Evolutionary conservation across 805 yeast genomes (phyloP).

Genomic region (Kodamaea nitidulidarum): DNA sequence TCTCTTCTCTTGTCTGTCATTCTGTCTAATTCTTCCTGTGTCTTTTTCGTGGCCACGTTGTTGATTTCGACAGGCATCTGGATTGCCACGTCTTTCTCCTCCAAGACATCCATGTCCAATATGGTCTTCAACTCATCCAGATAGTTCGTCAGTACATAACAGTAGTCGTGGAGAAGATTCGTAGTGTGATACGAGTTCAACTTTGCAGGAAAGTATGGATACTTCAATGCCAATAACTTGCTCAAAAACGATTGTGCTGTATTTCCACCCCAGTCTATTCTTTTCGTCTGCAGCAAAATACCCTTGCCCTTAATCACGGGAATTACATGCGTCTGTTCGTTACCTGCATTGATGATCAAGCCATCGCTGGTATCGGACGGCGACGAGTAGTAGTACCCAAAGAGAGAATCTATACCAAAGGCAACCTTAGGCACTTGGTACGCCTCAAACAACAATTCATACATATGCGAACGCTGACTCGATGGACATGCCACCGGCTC

Average conservation of each 20-base stretch:
- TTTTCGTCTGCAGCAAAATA: slow-evolving; percentile 59
- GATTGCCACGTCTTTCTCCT: slow-evolving; percentile 64
- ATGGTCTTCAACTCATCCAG: slow-evolving; percentile 53
- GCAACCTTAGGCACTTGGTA: slow-evolving; percentile 71
- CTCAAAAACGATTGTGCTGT: slow-evolving; percentile 62
- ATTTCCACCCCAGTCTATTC: slow-evolving; percentile 91
- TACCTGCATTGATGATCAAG: slow-evolving; percentile 76
- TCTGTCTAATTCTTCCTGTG: slow-evolving; percentile 74
- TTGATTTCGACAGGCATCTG: slow-evolving; percentile 74
- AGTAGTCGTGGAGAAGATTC: slow-evolving; percentile 65
- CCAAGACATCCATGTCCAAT: slow-evolving; percentile 61
- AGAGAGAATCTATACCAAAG: slow-evolving; percentile 79
- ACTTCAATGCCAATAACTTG: slow-evolving; percentile 67
- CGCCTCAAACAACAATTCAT: slow-evolving; percentile 81
- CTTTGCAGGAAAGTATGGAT: slow-evolving; percentile 86
- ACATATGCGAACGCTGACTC: slow-evolving; percentile 67
- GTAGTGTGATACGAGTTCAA: slow-evolving; percentile 61
- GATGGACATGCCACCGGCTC: slow-evolving; percentile 73
- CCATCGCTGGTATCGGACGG: slow-evolving; percentile 49
- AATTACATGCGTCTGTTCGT: slow-evolving; percentile 75
- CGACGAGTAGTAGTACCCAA: slow-evolving; percentile 63
- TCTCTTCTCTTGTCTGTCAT: slow-evolving; percentile 80
- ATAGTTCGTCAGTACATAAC: slow-evolving; percentile 72
- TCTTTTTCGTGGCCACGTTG: slow-evolving; percentile 60
- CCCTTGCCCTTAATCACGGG: slow-evolving; percentile 79